phyloP scores from a whole-genome alignment of 139 green algal genomes.

The Micromonas commoda region DNA sequence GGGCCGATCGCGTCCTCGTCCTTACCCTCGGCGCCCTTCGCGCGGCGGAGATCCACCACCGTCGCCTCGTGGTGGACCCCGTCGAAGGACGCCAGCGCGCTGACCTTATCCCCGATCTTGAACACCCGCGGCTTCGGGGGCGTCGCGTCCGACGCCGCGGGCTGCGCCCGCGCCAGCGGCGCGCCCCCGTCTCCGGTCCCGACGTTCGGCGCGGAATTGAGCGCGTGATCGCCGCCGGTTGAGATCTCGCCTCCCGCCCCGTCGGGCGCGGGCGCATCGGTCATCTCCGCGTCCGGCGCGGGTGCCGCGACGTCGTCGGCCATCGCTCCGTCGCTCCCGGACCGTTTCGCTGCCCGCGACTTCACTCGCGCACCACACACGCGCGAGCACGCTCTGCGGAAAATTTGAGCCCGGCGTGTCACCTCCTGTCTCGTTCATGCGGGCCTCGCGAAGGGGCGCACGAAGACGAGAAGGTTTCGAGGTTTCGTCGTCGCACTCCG shows the following conservation, averaged over 20 bases:
- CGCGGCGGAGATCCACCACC: neutral
- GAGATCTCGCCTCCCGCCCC: no score
- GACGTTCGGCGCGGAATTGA: neutral
- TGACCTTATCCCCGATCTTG: neutral
- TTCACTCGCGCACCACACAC: no score
- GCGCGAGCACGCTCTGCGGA: no score
- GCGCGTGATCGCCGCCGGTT: no score
- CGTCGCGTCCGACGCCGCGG: no score
- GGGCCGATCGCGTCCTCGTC: neutral
- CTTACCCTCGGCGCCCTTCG: neutral
- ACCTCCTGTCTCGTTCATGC: no score
- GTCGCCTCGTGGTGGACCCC: neutral
- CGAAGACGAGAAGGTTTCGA: neutral
- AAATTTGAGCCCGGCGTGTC: no score
- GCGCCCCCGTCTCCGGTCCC: neutral
- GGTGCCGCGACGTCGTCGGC: no score
- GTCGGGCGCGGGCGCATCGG: no score
- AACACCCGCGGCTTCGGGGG: neutral
- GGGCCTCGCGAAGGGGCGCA: no score
- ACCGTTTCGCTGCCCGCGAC: no score
- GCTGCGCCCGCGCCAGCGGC: no score
- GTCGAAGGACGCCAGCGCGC: slow-evolving; percentile 16
- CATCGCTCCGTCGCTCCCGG: neutral
- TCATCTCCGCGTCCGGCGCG: neutral
- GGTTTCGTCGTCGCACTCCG: neutral